Evolutionary conservation across 192 early-diverging fungal species (phyloP).

Genomic region (Backusella luteola): DNA sequence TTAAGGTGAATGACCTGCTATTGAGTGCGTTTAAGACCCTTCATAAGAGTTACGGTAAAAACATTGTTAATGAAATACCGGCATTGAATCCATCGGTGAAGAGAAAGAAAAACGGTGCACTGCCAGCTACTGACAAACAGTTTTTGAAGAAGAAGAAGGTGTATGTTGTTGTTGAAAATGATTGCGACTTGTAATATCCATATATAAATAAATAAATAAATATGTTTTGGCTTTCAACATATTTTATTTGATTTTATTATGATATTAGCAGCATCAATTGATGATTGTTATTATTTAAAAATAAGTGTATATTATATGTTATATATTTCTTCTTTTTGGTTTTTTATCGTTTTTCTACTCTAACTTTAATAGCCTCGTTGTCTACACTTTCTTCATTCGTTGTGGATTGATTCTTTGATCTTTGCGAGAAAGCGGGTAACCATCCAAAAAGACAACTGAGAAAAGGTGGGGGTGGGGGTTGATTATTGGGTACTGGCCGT

Average conservation of each 20-base stretch:
- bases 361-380: neutral
- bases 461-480: constrained; percentile 11
- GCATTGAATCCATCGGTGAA: neutral
- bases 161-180: neutral
- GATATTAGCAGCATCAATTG: neutral
- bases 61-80: neutral
- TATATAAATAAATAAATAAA: neutral
- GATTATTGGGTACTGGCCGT: neutral
- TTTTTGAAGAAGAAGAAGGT: neutral
- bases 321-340: neutral
- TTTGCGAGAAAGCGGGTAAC: neutral
- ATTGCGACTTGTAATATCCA: neutral
- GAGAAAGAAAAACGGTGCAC: neutral
- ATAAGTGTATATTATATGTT: neutral
- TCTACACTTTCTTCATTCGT: neutral
- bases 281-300: neutral
- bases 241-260: neutral
- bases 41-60: constrained; percentile 18
- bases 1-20: constrained; percentile 18
- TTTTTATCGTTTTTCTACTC: neutral
- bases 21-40: constrained; percentile 13
- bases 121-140: neutral
- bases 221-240: neutral
- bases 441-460: constrained; percentile 12
- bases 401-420: neutral